Base-by-base conservation (phyloP, 1,284 basidiomycete species). In the Takashimella koratensis region DNA sequence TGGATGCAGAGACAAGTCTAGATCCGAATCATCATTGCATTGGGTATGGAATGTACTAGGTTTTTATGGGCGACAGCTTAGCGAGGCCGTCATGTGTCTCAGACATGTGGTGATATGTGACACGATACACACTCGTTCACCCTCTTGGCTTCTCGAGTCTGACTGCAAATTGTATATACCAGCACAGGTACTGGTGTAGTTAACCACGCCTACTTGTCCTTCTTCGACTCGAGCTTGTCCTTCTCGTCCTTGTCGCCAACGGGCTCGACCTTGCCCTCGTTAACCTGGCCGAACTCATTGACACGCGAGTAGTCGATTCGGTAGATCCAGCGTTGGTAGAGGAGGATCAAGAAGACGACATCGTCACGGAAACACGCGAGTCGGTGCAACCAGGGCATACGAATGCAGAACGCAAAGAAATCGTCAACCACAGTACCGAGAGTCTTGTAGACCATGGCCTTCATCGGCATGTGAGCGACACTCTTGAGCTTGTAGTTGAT, bases 401-500 rank as follows among this genome's bases (percentile, higher is more conserved):
- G 89, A 78, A 95, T 91, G 68, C 88, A 90, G 76, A 94, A 95
- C 20, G 69, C 67, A 55, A 67, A 60, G 16, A 8, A 43, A 93
- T 96, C 93, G 76, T 97, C 93, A 26, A 96, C 88, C 51, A 80
- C 75, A 5, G 77, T 77, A 2, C 69, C 72, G 21, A 77, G 78
- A 2, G 89, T 87, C 79, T 96, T 96, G 81, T 90, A 97, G 59
- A 94, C 85, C 87, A 98, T 93, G 3, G 94, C 90, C 76, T 94
- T 96, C 85, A 94, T 90, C 64, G 74, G 72, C 60, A 74, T 70
- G 49, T 74, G 70, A 20, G 69, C 68, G 10, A 74, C 72, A 47
- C 77, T 86, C 86, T 94, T 94, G 58, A 95, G 82, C 75, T 96
- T 95, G 80, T 95, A 96, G 78, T 97, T 95, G 79, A 94, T 92